phyloP scores from a whole-genome alignment of 2,329 filamentous ascomycete species.

The Fusarium aywerte region DNA sequence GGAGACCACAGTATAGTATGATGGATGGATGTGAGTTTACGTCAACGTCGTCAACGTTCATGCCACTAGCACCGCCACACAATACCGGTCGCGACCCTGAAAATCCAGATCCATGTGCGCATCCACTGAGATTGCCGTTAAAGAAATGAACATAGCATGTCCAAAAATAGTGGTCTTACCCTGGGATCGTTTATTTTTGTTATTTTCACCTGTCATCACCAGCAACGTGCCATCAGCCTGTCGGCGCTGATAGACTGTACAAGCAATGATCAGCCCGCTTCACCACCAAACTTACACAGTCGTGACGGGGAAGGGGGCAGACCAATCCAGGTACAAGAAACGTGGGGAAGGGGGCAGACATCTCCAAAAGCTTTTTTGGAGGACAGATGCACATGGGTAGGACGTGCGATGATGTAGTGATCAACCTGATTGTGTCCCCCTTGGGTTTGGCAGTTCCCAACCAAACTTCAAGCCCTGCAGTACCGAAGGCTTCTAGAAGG shows the following conservation, averaged over 20 bases:
- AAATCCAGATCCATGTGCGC: slow-evolving; percentile 1
- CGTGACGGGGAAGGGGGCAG: neutral
- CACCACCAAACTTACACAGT: slow-evolving; percentile 25
- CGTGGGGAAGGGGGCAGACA: slow-evolving; percentile 30
- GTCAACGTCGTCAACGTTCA: slow-evolving; percentile 10
- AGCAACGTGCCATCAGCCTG: slow-evolving; percentile 28
- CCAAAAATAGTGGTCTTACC: slow-evolving; percentile 34
- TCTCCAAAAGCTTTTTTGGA: slow-evolving; percentile 28
- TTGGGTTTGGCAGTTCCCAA: slow-evolving; percentile 37
- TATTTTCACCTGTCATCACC: slow-evolving; percentile 20
- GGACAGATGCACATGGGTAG: slow-evolving; percentile 37
- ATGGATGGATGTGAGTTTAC: neutral
- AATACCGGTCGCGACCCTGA: slow-evolving; percentile 1
- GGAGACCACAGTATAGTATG: slow-evolving; percentile 5
- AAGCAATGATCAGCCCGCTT: slow-evolving; percentile 38
- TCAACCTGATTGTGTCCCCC: slow-evolving; percentile 32
- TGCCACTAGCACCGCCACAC: slow-evolving; percentile 13
- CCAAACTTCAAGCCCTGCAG: slow-evolving; percentile 30
- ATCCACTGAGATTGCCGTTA: slow-evolving; percentile 20
- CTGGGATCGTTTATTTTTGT: slow-evolving; percentile 19
- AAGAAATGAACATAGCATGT: slow-evolving; percentile 35
- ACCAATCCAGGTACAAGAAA: slow-evolving; percentile 26
- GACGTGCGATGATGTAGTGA: slow-evolving; percentile 42
- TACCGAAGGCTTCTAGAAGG: slow-evolving; percentile 34
- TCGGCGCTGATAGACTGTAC: slow-evolving; percentile 25